A percentile compares a stretch with the other conserved stretches of the same genome.
phyloP scores from a whole-genome alignment of 805 yeast species.

The Blastobotrys attinorum region DNA sequence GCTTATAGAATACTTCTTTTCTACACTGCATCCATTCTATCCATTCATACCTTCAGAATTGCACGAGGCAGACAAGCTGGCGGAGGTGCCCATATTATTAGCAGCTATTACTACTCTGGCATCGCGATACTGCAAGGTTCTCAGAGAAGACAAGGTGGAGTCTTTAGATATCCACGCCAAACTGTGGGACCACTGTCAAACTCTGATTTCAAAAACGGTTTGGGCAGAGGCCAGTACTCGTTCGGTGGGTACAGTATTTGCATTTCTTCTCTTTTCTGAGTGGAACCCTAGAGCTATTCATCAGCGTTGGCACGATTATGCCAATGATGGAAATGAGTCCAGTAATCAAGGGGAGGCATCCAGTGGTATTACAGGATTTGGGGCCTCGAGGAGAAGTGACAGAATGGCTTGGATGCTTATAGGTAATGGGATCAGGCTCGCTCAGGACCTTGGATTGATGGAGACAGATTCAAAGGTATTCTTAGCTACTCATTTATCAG shows the following conservation, averaged over 20 bases:
- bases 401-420: conserved; percentile 92
- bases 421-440: conserved; percentile 78
- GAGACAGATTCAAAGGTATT: conserved; percentile 66
- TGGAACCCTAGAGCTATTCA: conserved; percentile 96
- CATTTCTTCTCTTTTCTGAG: conserved; percentile 79
- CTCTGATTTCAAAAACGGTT: conserved; percentile 72
- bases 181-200: conserved; percentile 78
- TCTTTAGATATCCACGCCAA: conserved; percentile 59
- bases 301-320: conserved; percentile 80
- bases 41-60: conserved; percentile 77
- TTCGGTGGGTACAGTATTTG: conserved; percentile 77
- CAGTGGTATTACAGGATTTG: conserved; percentile 41
- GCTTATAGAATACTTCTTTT: conserved; percentile 45
- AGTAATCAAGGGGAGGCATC: conserved; percentile 6
- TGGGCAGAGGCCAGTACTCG: conserved; percentile 93
- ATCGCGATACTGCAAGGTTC: conserved; percentile 52
- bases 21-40: conserved; percentile 80
- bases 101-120: conserved; percentile 78
- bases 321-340: conserved; percentile 17
- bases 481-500: conserved; percentile 78
- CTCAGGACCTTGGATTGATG: conserved; percentile 79
- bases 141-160: conserved; percentile 1
- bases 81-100: conserved; percentile 72
- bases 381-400: conserved; percentile 79
- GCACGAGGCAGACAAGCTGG: conserved; percentile 55